Evolutionary conservation across 441 rosid species (phyloP), one percentile per base, ranked within the genome.

Genomic region (Pelargonium exstipulatum): DNA sequence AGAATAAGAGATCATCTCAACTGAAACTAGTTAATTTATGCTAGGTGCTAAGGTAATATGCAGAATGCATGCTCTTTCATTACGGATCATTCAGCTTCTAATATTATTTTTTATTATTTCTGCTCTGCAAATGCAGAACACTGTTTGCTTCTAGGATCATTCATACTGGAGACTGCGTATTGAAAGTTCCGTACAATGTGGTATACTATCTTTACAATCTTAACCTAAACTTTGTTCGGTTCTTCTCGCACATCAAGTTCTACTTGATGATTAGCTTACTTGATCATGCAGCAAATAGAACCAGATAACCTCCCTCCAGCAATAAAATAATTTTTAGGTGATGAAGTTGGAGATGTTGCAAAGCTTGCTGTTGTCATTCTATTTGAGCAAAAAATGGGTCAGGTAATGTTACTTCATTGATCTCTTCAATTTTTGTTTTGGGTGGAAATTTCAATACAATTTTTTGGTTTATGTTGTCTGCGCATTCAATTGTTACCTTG

Each of bases 311-410:
- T 88, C 14, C 82, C 78, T 68, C 88, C 76, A 0, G 74, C 83
- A 75, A 62, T 89, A 63, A 79, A 73, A 76, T 67, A 66, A 70
- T 75, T 73, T 32, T 73, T 88, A 73, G 76, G 65, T 0, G 62
- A 84, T 78, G 69, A 80, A 74, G 77, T 84, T 71, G 88, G 85
- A 13, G 78, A 73, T 67, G 76, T 77, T 63, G 72, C 91, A 58
- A 88, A 83, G 85, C 88, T 93, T 81, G 95, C 94, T 70, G 65
- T 79, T 71, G 76, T 74, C 45, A 61, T 90, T 80, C 62, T 90
- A 71, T 68, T 68, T 9, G 92, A 92, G 76, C 83, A 69, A 77
- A 72, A 75, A 76, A 74, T 7, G 72, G 86, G 86, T 53, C 82
- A 67, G 82, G 98, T 88, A 82, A 81, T 48, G 14, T 32, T n/a